Base-by-base conservation (phyloP, 805 yeast species). In the Millerozyma miso region DNA sequence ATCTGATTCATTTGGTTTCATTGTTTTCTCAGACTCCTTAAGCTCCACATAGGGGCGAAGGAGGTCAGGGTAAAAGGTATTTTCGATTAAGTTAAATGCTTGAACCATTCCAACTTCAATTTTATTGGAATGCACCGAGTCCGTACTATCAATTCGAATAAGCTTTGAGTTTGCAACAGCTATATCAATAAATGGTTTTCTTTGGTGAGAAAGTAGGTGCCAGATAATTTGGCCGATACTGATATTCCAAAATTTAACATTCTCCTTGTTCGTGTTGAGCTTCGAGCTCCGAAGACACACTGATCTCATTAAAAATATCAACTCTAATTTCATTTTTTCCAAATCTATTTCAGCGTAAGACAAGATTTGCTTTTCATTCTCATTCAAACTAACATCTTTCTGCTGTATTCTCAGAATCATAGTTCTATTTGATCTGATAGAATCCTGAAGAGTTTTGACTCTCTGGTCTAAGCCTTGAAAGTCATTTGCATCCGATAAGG, bases 171-270 rank as follows among this genome's bases (percentile, higher is more conserved):
- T 73, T 1, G 83, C 81, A 12, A 90, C 55, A 0, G 83, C 81
- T 42, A 88, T 67, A 51, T 85, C 91, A 40, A 88, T 59, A 51
- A 90, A 80, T 8, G 91, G 87, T 13, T 67, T 56, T 18, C 85
- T 65, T 5, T 74, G 61, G 8, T 77, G 78, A 43, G 79, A 80
- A 44, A 88, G 65, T 57, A 90, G 67, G 54, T 85, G 91, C 60
- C 88, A 68, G 34, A 81, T 78, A 34, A 88, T 70, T 46, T 84
- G 83, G 50, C 83, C 89, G 0, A 90, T 80, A 19, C 54, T 41
- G 17, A 66, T 54, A 29, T 47, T 49, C 62, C 64, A 60, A 18
- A 49, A 41, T 16, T 54, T 46, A 5, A 61, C 37, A n/a, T 51
- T 54, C 12, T 55, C 47, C 39, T 56, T 57, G 33, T 47, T 48